These are phyloP conservation scores for Talaromyces trachyspermus DNA, from an alignment of 495 filamentous ascomycete genomes.

Conservation along the genomic window DNA sequence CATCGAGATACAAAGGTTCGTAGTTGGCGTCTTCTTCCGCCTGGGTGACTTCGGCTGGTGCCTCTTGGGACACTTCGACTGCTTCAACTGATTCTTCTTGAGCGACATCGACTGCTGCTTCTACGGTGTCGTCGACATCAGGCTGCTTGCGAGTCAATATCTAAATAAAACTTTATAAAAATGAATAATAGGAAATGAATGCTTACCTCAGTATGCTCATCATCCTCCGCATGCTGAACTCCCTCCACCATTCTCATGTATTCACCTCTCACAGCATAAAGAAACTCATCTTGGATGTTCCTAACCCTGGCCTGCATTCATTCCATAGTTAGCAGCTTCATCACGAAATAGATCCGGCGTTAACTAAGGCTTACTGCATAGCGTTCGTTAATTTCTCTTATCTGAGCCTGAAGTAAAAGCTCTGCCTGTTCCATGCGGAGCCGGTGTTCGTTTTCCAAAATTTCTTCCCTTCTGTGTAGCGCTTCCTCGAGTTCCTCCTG, in stretches of 20 bases:
- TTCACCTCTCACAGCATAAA: slow-evolving; percentile 30
- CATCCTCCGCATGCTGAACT: slow-evolving; percentile 36
- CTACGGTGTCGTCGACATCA: slow-evolving; percentile 17
- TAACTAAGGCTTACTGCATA: slow-evolving; percentile 20
- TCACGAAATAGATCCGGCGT: slow-evolving; percentile 3
- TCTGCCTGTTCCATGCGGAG: slow-evolving; percentile 21
- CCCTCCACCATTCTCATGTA: slow-evolving; percentile 35
- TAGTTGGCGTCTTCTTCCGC: slow-evolving; percentile 25
- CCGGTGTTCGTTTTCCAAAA: slow-evolving; percentile 22
- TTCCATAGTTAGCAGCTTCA: neutral
- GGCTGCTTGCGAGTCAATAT: too few species aligned
- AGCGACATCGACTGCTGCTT: neutral
- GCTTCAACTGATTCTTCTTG: too few species aligned
- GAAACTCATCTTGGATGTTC: slow-evolving; percentile 32
- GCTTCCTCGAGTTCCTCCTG: slow-evolving; percentile 13
- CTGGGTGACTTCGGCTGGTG: neutral
- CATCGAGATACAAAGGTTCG: slow-evolving; percentile 11
- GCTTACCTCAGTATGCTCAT: slow-evolving; percentile 41
- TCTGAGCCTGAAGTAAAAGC: slow-evolving; percentile 20
- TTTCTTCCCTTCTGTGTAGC: slow-evolving; percentile 12
- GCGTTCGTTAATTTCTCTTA: slow-evolving; percentile 20
- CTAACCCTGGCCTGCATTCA: slow-evolving; percentile 16
- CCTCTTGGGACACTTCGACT: too few species aligned
- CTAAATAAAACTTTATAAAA: too few species aligned
- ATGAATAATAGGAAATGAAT: neutral